phyloP scores from a whole-genome alignment of 352 stramenopile genomes.

The Phytophthora pini region DNA sequence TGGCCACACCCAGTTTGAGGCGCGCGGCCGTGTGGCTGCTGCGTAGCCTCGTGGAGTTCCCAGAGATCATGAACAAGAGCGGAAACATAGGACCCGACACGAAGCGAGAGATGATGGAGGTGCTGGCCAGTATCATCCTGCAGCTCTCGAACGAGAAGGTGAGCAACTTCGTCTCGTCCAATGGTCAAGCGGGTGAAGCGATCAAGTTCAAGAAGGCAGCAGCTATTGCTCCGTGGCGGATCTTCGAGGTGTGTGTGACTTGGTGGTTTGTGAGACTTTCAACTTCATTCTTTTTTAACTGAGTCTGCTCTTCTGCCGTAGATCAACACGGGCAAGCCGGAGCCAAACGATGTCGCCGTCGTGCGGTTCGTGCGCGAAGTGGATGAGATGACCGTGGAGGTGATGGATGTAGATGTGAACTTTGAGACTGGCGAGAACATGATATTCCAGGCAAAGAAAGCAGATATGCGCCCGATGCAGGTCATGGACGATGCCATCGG shows the following conservation, averaged over 20 bases:
- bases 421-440: constrained; percentile 89
- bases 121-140: constrained; percentile 75
- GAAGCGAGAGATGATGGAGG: constrained; percentile 78
- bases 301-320: constrained; percentile 25
- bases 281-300: constrained; percentile 14
- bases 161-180: constrained; percentile 60
- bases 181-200: constrained; percentile 47
- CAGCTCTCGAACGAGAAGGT: constrained; percentile 85
- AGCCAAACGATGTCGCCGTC: constrained; percentile 85
- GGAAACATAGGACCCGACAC: constrained; percentile 51
- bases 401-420: constrained; percentile 90
- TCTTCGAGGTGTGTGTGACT: constrained; percentile 70
- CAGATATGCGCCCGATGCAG: constrained; percentile 70
- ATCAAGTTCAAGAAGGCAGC: constrained; percentile 66
- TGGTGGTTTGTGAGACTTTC: constrained; percentile 8
- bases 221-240: constrained; percentile 77
- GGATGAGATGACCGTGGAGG: constrained; percentile 75
- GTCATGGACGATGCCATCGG: constrained; percentile 84
- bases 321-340: constrained; percentile 79
- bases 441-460: constrained; percentile 72
- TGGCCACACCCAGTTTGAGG: constrained; percentile 79
- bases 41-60: constrained; percentile 86
- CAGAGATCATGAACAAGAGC: constrained; percentile 69
- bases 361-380: constrained; percentile 85
- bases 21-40: constrained; percentile 85